Evolutionary conservation across 2,329 filamentous ascomycete species (phyloP).

Genomic region (Tolypocladium inflatum): DNA sequence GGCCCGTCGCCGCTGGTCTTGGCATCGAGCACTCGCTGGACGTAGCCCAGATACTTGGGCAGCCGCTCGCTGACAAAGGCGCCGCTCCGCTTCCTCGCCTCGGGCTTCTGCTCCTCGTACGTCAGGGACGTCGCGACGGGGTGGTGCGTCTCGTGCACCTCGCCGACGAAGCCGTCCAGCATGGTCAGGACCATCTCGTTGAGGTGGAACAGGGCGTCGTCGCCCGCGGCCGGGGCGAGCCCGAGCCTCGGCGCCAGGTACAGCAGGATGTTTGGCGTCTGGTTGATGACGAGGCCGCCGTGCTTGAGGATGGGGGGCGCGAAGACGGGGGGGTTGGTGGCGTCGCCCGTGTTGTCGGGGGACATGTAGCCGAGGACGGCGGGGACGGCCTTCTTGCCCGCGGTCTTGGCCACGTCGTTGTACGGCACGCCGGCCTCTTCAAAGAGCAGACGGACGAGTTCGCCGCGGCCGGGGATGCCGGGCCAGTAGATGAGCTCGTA

Average conservation of each 20-base stretch:
- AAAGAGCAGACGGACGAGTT: conserved; percentile 62
- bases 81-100: conserved; percentile 46
- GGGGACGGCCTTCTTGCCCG: conserved; percentile 37
- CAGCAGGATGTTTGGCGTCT: conserved; percentile 63
- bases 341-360: conserved; percentile 35
- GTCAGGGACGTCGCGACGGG: conserved; percentile 50
- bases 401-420: conserved; percentile 38
- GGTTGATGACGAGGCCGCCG: conserved; percentile 52
- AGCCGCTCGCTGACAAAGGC: conserved; percentile 53
- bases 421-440: conserved; percentile 59
- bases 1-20: conserved; percentile 48
- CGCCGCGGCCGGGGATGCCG: conserved; percentile 61
- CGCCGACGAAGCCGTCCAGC: conserved; percentile 60
- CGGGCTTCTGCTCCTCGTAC: conserved; percentile 69
- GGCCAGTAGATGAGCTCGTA: conserved; percentile 68
- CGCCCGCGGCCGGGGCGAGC: conserved; percentile 34
- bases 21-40: conserved; percentile 52
- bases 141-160: conserved; percentile 69
- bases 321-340: conserved; percentile 52
- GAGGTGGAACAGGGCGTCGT: conserved; percentile 43
- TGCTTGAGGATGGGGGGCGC: conserved; percentile 59
- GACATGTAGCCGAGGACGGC: conserved; percentile 39
- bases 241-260: conserved; percentile 57
- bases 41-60: conserved; percentile 64
- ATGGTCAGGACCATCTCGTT: conserved; percentile 59